phyloP scores from a whole-genome alignment of 2,329 filamentous ascomycete genomes.

The Sphaerulina populicola region DNA sequence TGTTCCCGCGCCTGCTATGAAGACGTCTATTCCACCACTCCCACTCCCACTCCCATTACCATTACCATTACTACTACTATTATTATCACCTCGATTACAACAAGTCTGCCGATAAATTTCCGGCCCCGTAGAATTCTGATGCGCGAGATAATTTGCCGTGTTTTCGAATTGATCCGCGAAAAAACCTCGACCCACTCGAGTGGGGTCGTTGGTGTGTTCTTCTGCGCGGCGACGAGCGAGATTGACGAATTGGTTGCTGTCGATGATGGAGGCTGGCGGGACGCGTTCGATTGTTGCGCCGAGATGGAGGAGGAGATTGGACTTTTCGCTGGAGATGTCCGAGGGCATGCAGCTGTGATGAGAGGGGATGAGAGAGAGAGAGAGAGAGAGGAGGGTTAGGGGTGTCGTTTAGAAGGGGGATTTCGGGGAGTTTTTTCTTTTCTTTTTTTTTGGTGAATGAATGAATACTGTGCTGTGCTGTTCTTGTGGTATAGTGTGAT shows the following conservation, averaged over 20 bases:
- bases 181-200: constrained; percentile 65
- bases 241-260: constrained; percentile 89
- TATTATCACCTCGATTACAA: constrained; percentile 45
- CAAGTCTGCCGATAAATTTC: constrained; percentile 76
- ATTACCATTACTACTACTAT: no score
- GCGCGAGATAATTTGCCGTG: constrained; percentile 76
- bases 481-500: no score
- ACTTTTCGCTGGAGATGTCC: constrained; percentile 83
- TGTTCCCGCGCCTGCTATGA: constrained; percentile 87
- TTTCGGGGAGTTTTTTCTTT: no score
- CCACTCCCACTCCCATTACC: no score
- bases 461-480: no score
- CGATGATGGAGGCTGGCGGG: constrained; percentile 84
- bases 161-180: constrained; percentile 98
- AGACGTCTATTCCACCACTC: constrained; percentile 57
- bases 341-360: constrained; percentile 72
- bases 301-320: constrained; percentile 75
- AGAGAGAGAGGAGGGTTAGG: no score
- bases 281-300: constrained; percentile 91
- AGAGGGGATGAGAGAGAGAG: no score
- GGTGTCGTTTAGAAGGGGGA: no score
- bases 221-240: constrained; percentile 66
- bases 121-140: constrained; percentile 73
- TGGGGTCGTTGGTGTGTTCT: constrained; percentile 57
- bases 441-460: no score